Conservation (phyloP, 352 stramenopile species). For the Phytophthora pluvialis region DNA sequence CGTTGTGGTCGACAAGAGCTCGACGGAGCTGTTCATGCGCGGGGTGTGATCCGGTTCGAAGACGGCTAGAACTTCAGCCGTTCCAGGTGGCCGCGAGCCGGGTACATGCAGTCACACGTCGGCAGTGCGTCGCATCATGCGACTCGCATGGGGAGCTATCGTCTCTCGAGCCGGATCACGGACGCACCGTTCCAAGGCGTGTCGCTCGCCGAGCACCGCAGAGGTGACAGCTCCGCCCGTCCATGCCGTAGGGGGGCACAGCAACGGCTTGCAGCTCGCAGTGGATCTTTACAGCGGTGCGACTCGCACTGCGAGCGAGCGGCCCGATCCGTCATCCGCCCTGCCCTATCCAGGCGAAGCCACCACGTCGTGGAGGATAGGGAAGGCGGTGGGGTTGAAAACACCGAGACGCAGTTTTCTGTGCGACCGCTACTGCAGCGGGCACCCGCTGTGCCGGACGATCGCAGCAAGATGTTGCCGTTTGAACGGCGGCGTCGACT, state of each 20-base stretch:
- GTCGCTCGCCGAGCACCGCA: background rate
- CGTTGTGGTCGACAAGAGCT: slow-evolving; percentile 7
- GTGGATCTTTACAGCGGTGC: slow-evolving; percentile 29
- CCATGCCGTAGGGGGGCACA: background rate
- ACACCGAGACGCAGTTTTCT: slow-evolving; percentile 29
- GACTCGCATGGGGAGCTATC: background rate
- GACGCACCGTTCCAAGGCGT: slow-evolving; percentile 8
- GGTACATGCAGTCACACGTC: slow-evolving; percentile 22
- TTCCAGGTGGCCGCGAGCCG: slow-evolving; percentile 1
- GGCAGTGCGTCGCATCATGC: background rate
- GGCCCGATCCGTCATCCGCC: slow-evolving; percentile 4
- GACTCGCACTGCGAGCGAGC: background rate
- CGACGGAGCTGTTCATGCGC: slow-evolving; percentile 5
- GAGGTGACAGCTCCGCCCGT: slow-evolving; percentile 9
- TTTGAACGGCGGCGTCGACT: background rate
- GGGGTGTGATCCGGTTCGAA: background rate
- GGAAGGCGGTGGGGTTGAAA: slow-evolving; percentile 5
- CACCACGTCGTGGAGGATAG: slow-evolving; percentile 7
- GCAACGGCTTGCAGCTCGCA: slow-evolving; percentile 3
- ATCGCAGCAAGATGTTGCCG: slow-evolving; percentile 17
- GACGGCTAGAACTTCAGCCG: slow-evolving; percentile 12
- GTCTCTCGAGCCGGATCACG: slow-evolving; percentile 2
- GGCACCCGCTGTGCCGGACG: background rate
- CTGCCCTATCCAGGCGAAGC: slow-evolving; percentile 18
- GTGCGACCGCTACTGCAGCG: slow-evolving; percentile 3